Conservation (phyloP, 169 alveolate genomes). For the Plasmodium gallinaceum region DNA sequence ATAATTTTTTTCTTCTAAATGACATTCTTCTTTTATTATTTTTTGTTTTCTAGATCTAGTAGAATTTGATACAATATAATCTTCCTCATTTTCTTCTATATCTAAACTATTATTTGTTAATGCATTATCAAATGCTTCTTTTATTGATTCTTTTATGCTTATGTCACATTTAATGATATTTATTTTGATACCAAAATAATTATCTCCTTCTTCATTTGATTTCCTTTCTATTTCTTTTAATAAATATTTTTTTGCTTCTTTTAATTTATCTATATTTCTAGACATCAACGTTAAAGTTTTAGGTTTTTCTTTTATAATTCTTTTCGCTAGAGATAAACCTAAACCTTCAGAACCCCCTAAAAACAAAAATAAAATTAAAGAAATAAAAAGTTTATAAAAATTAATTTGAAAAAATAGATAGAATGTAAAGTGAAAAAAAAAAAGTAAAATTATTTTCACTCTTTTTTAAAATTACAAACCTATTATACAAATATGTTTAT, state of each 20-base stretch:
- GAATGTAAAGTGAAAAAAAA: neutral
- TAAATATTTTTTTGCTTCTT: constrained; percentile 29
- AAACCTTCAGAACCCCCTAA: constrained; percentile 74
- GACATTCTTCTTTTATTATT: neutral
- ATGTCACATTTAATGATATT: constrained; percentile 47
- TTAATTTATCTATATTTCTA: constrained; percentile 37
- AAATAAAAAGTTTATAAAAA: neutral
- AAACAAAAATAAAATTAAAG: neutral
- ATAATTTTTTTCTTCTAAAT: constrained; percentile 2
- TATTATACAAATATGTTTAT: constrained; percentile 56
- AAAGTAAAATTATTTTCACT: neutral
- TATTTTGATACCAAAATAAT: constrained; percentile 11
- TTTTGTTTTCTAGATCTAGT: neutral
- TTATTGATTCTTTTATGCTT: constrained; percentile 34
- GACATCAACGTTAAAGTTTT: constrained; percentile 31
- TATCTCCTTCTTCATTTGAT: neutral
- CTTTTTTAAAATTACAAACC: constrained; percentile 20
- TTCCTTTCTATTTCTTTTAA: constrained; percentile 8
- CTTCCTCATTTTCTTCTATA: constrained; percentile 15
- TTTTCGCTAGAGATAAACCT: constrained; percentile 53
- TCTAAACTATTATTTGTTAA: constrained; percentile 35
- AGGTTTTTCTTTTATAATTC: constrained; percentile 43
- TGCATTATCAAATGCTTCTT: constrained; percentile 50
- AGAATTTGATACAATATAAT: neutral
- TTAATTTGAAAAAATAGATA: neutral